Percentiles rank a stretch among this genome's conserved stretches.
Evolutionary conservation across 2,329 filamentous ascomycete genomes (phyloP).

Genomic region (Lizonia empirigonia): DNA sequence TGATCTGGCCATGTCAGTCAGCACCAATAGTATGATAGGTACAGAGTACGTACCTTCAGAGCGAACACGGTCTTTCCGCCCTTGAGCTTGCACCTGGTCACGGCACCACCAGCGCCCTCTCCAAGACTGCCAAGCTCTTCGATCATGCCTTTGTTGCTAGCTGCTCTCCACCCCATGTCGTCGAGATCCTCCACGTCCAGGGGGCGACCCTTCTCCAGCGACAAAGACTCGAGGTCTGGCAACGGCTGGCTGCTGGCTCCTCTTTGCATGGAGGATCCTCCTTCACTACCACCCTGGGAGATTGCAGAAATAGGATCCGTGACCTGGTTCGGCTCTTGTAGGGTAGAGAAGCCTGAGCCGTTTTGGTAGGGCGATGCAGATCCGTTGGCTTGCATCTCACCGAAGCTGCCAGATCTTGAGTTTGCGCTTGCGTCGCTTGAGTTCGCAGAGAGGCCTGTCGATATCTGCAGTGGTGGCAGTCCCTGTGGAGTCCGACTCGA

Average conservation of each 20-base stretch:
- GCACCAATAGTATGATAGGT: background rate
- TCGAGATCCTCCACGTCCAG: slow-evolving; percentile 94
- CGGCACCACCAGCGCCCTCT: slow-evolving; percentile 93
- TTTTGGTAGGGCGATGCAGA: slow-evolving; percentile 84
- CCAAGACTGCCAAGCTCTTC: slow-evolving; percentile 87
- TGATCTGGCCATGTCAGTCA: slow-evolving; percentile 63
- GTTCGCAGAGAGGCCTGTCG: slow-evolving; percentile 66
- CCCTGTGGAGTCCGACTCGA: slow-evolving; percentile 72
- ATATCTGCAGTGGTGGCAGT: slow-evolving; percentile 61
- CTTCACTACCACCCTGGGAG: slow-evolving; percentile 75
- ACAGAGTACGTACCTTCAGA: slow-evolving; percentile 71
- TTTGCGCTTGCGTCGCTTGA: slow-evolving; percentile 82
- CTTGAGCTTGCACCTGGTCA: slow-evolving; percentile 87
- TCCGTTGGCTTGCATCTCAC: slow-evolving; percentile 77
- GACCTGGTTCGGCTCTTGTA: slow-evolving; percentile 63
- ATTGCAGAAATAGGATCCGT: slow-evolving; percentile 89
- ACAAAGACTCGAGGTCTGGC: slow-evolving; percentile 78
- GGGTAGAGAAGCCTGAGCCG: slow-evolving; percentile 78
- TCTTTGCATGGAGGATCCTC: slow-evolving; percentile 73
- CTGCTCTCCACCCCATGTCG: slow-evolving; percentile 93
- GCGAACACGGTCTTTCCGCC: slow-evolving; percentile 95
- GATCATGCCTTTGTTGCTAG: slow-evolving; percentile 86
- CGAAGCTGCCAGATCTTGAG: slow-evolving; percentile 84
- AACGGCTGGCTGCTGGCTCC: slow-evolving; percentile 80
- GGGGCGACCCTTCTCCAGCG: slow-evolving; percentile 78